Conservation (phyloP, 2,329 filamentous ascomycete species). For the Penicillium sp. region DNA sequence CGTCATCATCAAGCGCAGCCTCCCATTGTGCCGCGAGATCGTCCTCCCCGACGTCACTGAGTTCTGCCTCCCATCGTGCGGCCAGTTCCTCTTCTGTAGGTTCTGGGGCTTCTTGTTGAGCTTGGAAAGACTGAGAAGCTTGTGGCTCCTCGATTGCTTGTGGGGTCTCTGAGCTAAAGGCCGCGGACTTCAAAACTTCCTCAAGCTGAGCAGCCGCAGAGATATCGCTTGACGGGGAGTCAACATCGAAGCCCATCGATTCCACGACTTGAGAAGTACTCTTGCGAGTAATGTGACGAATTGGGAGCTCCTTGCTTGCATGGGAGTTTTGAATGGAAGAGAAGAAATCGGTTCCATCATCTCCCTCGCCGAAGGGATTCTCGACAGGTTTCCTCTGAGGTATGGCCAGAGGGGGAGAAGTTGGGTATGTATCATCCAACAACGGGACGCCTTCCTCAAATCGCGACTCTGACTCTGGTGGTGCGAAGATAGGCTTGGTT, state of each 20-base stretch:
- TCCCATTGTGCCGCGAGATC: conserved; percentile 70
- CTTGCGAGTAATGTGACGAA: conserved; percentile 58
- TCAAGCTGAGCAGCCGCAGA: conserved; percentile 31
- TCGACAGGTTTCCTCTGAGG: conserved; percentile 26
- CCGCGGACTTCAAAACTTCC: conserved; percentile 22
- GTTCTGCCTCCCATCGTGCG: conserved; percentile 78
- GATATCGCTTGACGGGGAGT: conserved; percentile 27
- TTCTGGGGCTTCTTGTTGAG: conserved; percentile 16
- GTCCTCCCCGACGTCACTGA: conserved; percentile 60
- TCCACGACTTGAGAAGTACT: conserved; percentile 67
- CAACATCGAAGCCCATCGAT: conserved; percentile 43
- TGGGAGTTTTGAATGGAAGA: conserved; percentile 22
- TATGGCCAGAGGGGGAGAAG: conserved; percentile 23
- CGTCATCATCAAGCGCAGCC: conserved; percentile 59
- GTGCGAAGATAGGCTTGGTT: conserved; percentile 39
- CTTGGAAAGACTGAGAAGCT: conserved; percentile 7
- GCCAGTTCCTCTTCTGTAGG: conserved; percentile 62
- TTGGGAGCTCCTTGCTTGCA: conserved; percentile 11
- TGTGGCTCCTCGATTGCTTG: conserved; percentile 3
- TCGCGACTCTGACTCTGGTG: conserved; percentile 53
- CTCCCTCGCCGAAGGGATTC: conserved; percentile 38
- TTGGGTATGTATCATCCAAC: conserved; percentile 42
- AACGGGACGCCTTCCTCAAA: conserved; percentile 70
- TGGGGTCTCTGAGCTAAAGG: not conserved
- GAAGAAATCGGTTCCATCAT: conserved; percentile 41